Evolutionary conservation across 2,329 filamentous ascomycete species (phyloP).

Genomic region (Mariannaea elegans): DNA sequence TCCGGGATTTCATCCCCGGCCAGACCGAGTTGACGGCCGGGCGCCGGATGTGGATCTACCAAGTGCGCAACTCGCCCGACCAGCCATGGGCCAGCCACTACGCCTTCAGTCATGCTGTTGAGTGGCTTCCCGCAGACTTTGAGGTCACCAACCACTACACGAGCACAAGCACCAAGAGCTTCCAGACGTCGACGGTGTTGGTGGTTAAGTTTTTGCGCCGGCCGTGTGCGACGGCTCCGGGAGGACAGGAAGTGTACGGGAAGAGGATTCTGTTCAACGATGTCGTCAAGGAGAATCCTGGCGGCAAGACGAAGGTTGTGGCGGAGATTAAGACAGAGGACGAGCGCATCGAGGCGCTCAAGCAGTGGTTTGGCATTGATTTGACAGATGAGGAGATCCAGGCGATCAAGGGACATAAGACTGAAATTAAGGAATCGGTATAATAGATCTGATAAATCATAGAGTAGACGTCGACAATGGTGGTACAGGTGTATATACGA

Average conservation of each 20-base stretch:
- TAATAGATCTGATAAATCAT: constrained; percentile 20
- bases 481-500: too few species aligned
- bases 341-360: constrained; percentile 61
- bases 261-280: constrained; percentile 61
- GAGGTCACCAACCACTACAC: constrained; percentile 67
- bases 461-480: too few species aligned
- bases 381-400: constrained; percentile 59
- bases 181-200: constrained; percentile 64
- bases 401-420: constrained; percentile 59
- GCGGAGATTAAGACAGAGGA: constrained; percentile 58
- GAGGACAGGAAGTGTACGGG: constrained; percentile 57
- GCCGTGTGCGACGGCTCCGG: constrained; percentile 50
- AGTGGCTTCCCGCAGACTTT: constrained; percentile 70
- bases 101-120: constrained; percentile 68
- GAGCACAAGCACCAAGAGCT: constrained; percentile 57
- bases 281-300: constrained; percentile 62
- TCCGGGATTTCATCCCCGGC: constrained; percentile 57
- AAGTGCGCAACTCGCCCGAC: constrained; percentile 61
- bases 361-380: constrained; percentile 61
- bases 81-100: constrained; percentile 68
- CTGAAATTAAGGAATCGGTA: constrained; percentile 49
- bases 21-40: constrained; percentile 50
- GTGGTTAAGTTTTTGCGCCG: constrained; percentile 62
- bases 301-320: constrained; percentile 59
- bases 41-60: constrained; percentile 68